Percentiles rank a stretch among this genome's conserved stretches.
Conservation (phyloP, 1,284 basidiomycete species). For the Psilocybe mexicana region DNA sequence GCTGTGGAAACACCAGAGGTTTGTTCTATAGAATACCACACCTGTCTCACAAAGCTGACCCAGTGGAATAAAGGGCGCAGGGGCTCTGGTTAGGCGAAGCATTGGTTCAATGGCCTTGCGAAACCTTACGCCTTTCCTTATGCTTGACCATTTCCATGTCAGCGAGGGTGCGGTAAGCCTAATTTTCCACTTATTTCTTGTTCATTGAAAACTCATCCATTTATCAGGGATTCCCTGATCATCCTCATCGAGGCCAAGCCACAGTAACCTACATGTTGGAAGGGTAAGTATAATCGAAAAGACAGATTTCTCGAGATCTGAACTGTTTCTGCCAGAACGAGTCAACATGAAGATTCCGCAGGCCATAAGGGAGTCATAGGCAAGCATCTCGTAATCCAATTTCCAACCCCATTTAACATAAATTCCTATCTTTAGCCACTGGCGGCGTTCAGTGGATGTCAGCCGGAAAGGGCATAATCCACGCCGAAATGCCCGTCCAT, state of each 20-base stretch:
- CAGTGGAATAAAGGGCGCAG: slow-evolving; percentile 60
- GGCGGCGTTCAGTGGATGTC: slow-evolving; percentile 97
- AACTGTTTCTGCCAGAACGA: slow-evolving; percentile 40
- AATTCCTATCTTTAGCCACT: slow-evolving; percentile 40
- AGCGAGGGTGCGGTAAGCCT: slow-evolving; percentile 57
- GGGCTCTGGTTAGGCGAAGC: slow-evolving; percentile 85
- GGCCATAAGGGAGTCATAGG: slow-evolving; percentile 82
- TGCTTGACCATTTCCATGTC: slow-evolving; percentile 81
- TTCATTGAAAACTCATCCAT: slow-evolving; percentile 3
- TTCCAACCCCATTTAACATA: neutral
- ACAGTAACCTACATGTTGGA: slow-evolving; percentile 89
- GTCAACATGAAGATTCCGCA: slow-evolving; percentile 89
- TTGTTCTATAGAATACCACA: slow-evolving; percentile 1
- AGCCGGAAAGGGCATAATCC: slow-evolving; percentile 78
- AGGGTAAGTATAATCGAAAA: slow-evolving; percentile 48
- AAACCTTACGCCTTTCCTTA: slow-evolving; percentile 89
- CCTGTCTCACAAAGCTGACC: neutral
- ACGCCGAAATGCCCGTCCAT: slow-evolving; percentile 90
- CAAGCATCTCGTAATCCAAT: slow-evolving; percentile 12
- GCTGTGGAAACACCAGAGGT: slow-evolving; percentile 85
- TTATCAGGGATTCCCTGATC: slow-evolving; percentile 73
- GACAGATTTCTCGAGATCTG: neutral
- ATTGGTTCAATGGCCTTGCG: slow-evolving; percentile 79
- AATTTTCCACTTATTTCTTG: slow-evolving; percentile 7
- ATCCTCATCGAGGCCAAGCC: slow-evolving; percentile 88